phyloP scores from a whole-genome alignment of 805 yeast species.

The Pichia sporocuriosa region DNA sequence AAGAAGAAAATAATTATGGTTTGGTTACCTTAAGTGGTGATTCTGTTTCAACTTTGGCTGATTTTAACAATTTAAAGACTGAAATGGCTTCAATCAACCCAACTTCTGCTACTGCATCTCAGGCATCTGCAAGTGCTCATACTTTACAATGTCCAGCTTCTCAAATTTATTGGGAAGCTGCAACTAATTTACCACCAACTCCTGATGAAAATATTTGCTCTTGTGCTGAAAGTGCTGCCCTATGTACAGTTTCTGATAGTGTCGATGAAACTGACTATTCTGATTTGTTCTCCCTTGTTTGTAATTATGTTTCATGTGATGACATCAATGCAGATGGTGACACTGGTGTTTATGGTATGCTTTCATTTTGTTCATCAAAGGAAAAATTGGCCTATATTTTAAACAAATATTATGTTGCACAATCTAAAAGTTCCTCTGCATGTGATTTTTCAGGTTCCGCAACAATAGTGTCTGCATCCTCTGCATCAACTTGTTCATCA shows the following conservation, averaged over 20 bases:
- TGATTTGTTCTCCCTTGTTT: slow-evolving; percentile 50
- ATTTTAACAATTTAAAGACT: slow-evolving; percentile 50
- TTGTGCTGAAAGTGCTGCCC: slow-evolving; percentile 47
- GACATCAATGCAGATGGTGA: slow-evolving; percentile 58
- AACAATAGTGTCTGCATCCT: slow-evolving; percentile 38
- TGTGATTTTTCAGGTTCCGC: slow-evolving; percentile 74
- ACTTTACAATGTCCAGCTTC: slow-evolving; percentile 42
- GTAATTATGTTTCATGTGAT: slow-evolving; percentile 53
- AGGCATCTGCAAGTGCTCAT: slow-evolving; percentile 32
- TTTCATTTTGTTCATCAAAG: slow-evolving; percentile 64
- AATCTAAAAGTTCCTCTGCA: slow-evolving; percentile 41
- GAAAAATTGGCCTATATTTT: slow-evolving; percentile 63
- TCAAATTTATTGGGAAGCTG: slow-evolving; percentile 57
- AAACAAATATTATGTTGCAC: slow-evolving; percentile 52
- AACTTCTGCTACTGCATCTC: slow-evolving; percentile 33
- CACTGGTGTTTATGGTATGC: slow-evolving; percentile 64
- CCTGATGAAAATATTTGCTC: slow-evolving; percentile 62
- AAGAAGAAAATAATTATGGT: slow-evolving; percentile 80
- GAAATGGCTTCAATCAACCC: slow-evolving; percentile 51
- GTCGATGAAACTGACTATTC: slow-evolving; percentile 52
- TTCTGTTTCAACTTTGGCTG: slow-evolving; percentile 51
- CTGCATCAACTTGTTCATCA: slow-evolving; percentile 40
- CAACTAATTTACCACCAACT: slow-evolving; percentile 67
- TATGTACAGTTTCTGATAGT: slow-evolving; percentile 51
- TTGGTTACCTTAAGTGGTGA: slow-evolving; percentile 50